Evolutionary conservation across 2,329 filamentous ascomycete genomes (phyloP), one percentile per base, ranked within the genome.

Genomic region (Phoma sp.): DNA sequence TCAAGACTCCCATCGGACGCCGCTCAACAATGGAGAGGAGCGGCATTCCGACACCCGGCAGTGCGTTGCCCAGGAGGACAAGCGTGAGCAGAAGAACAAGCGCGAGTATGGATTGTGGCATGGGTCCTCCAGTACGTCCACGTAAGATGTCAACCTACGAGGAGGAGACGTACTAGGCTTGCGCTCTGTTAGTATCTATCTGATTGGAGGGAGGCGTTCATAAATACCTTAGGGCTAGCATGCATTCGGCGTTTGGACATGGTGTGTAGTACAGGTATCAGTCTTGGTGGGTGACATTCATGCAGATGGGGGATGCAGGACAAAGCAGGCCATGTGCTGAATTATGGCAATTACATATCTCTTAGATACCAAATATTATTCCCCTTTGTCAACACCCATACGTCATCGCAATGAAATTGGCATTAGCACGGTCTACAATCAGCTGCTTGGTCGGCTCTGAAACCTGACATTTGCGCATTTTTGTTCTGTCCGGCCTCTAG

Each of bases 151-250:
- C 69, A 81, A 82, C 59, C 40, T 66, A 65, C 52, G 74, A 83
- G 40, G 83, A 83, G 37, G 83, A 86, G 72, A 83, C 81, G n/a
- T 85, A 81, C 70, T 85, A 55, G 52, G 37, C 22, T 33, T 55
- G 46, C 32, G 33, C 18, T 25, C 46, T 30, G 8, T 18, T 18
- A 33, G 35, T 14, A 33, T 50, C 33, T 42, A 41, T 50, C 33
- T 42, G 41, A 50, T 47, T 41, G 29, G 40, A 40, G 41, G 52
- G 40, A 40, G 41, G 52, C 36, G 41, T 50, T 47, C n/a, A 29
- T 29, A 18, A 18, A 18, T 18, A 48, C 14, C 40, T 25, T 46
- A 32, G 22, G 27, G 40, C 37, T 50, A 50, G 48, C 45, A 53
- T 48, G 44, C 24, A 49, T 57, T 49, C 22, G 48, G 54, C 47